Conservation (phyloP, 176 grass and related monocot species). For the Melocanna baccifera region DNA sequence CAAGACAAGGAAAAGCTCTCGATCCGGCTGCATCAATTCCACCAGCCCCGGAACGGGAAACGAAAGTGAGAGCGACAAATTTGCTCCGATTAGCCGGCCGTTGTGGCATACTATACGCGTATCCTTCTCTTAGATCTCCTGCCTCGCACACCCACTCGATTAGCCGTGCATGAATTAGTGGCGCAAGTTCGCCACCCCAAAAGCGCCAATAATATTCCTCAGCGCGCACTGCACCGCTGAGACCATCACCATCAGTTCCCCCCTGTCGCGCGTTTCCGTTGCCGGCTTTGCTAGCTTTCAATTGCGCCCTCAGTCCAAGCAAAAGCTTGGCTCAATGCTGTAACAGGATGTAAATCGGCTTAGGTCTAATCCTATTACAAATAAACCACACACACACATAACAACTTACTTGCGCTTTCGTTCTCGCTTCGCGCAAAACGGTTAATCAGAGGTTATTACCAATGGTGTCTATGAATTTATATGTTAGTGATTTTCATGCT, state of each 20-base stretch:
- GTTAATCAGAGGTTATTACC: too few species aligned
- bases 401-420: too few species aligned
- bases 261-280: not conserved
- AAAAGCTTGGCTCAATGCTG: constrained; percentile 15
- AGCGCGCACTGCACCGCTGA: not conserved
- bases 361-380: too few species aligned
- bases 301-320: constrained; percentile 17
- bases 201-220: constrained; percentile 23
- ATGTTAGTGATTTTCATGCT: too few species aligned
- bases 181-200: not conserved
- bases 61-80: constrained; percentile 1
- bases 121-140: constrained; percentile 16
- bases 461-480: too few species aligned
- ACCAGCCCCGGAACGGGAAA: constrained; percentile 13
- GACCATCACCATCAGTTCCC: not conserved
- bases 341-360: too few species aligned
- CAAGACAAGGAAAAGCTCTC: not conserved
- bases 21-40: not conserved
- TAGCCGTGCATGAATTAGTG: not conserved
- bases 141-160: not conserved
- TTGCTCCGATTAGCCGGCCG: not conserved
- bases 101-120: not conserved
- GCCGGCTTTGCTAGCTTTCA: constrained; percentile 17
- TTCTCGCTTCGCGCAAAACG: too few species aligned
- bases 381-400: too few species aligned